Evolutionary conservation across 805 yeast species (phyloP), one percentile per base, ranked within the genome.

Genomic region (Wickerhamomyces sydowiorum): DNA sequence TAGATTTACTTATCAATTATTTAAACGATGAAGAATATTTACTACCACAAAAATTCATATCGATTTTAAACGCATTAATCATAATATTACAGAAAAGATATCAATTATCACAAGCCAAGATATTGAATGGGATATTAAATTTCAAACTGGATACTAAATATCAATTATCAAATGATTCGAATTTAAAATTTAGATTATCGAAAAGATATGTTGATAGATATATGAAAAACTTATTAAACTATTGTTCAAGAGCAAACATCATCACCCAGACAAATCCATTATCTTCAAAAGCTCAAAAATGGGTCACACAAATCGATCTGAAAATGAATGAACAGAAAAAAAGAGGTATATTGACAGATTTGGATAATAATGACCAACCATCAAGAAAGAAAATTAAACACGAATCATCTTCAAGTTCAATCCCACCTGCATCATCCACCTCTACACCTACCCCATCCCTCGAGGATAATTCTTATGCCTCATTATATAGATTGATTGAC

Each of bases 81-180:
- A 68, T 76, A 14, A 61, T 93, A 29, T 72, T 86, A 48, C 80
- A 78, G 51, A 69, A 78, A 25, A 77, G 96, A 52, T 82, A 87
- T 2, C 78, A 76, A 39, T 69, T 75, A 36, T 64, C 78, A 2
- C 66, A 73, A 1, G 62, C 64, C 24, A 76, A 76, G 42, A 77
- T 90, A 12, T 63, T 86, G 20, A 66, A 73, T 17, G 72, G 74
- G 13, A 62, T 89, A 10, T 71, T 86, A 36, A 69, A 72, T 9
- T 86, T 81, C 51, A 89, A 77, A 45, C 57, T 74, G 32, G 81
- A 80, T 59, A 61, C 70, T 30, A 78, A 75, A 51, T 78, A 80
- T 31, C 73, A 66, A 44, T 66, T 61, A 37, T 73, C 72, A 36
- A 56, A 58, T 17, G 65, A 60, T n/a, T 51, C 60, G 3, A 57